These are phyloP conservation scores for Thamnidium elegans DNA, from an alignment of 192 early-diverging fungal species.

Conservation along the genomic window DNA sequence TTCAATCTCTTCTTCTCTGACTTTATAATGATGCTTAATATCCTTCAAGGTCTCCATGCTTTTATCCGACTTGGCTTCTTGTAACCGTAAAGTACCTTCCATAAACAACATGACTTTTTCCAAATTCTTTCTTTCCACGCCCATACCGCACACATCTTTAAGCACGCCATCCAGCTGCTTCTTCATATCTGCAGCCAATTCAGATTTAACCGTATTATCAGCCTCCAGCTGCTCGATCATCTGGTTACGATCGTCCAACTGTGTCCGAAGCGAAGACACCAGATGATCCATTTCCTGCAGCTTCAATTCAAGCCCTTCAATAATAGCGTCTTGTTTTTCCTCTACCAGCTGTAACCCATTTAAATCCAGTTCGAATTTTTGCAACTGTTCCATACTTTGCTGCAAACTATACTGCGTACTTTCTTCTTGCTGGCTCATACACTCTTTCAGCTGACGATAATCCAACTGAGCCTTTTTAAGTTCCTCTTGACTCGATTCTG, in stretches of 20 bases:
- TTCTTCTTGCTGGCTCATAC: constrained; percentile 27
- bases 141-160: constrained; percentile 24
- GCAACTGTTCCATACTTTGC: constrained; percentile 25
- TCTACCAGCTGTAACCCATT: constrained; percentile 26
- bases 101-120: constrained; percentile 23
- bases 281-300: constrained; percentile 33
- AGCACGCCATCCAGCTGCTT: constrained; percentile 21
- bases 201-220: constrained; percentile 14
- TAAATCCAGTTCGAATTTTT: constrained; percentile 31
- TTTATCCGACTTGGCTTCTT: constrained; percentile 28
- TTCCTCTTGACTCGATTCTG: not conserved
- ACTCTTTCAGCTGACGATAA: constrained; percentile 10
- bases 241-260: constrained; percentile 22
- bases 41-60: constrained; percentile 25
- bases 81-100: constrained; percentile 22
- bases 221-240: constrained; percentile 17
- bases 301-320: constrained; percentile 24
- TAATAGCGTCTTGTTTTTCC: constrained; percentile 36
- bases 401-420: constrained; percentile 27
- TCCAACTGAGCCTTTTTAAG: not conserved
- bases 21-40: constrained; percentile 23
- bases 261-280: constrained; percentile 8
- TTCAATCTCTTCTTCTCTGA: constrained; percentile 33
- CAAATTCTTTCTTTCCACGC: constrained; percentile 31
- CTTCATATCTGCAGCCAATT: constrained; percentile 7